Percentiles rank a stretch among this genome's conserved stretches.
phyloP scores from a whole-genome alignment of 352 stramenopile genomes.

The Globisporangium viniferum region DNA sequence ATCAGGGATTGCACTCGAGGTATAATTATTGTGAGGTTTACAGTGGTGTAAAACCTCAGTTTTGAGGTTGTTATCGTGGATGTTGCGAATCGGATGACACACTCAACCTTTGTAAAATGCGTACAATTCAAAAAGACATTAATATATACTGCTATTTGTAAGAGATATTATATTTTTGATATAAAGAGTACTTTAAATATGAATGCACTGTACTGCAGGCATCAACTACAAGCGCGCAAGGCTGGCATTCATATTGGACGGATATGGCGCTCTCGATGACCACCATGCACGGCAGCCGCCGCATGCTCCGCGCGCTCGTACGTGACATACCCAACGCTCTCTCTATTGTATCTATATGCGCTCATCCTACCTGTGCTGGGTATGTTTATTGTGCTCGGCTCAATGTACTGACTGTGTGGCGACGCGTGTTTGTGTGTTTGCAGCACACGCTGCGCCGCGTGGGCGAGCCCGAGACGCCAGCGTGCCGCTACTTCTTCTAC shows the following conservation, averaged over 20 bases:
- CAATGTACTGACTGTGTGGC: neutral
- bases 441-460: slow-evolving; percentile 68
- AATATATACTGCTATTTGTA: too few species aligned
- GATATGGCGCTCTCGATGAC: neutral
- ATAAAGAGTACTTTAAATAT: too few species aligned
- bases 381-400: neutral
- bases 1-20: too few species aligned
- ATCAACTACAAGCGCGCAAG: neutral
- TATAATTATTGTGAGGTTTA: too few species aligned
- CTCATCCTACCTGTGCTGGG: neutral
- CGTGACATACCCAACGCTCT: neutral
- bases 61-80: too few species aligned
- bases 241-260: neutral
- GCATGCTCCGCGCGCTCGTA: slow-evolving; percentile 7
- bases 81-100: too few species aligned
- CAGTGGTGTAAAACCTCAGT: too few species aligned
- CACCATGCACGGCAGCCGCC: neutral
- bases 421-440: neutral
- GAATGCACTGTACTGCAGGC: too few species aligned
- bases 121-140: too few species aligned
- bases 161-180: too few species aligned
- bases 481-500: slow-evolving; percentile 84
- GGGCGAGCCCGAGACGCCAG: slow-evolving; percentile 58
- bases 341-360: neutral
- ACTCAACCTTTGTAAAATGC: too few species aligned